Conservation (phyloP, 2,329 filamentous ascomycete species). For the Septoria petroselini region DNA sequence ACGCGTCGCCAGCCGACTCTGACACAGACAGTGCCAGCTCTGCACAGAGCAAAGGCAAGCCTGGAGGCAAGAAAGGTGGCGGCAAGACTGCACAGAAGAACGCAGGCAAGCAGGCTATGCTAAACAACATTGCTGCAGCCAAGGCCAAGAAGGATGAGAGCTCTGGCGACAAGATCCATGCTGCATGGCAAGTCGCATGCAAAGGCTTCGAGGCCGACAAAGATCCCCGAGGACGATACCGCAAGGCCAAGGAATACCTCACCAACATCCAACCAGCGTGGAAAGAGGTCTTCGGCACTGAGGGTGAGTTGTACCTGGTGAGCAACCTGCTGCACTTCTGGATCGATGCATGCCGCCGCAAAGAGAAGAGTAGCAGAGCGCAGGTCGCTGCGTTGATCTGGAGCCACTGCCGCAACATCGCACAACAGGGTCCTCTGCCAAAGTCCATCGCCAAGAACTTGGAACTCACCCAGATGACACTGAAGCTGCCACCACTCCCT, state of each 20-base stretch:
- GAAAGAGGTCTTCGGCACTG: slow-evolving; percentile 43
- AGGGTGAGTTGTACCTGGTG: slow-evolving; percentile 51
- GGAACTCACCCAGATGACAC: slow-evolving; percentile 39
- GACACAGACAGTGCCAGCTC: slow-evolving; percentile 33
- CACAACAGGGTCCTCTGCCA: slow-evolving; percentile 41
- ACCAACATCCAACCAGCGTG: slow-evolving; percentile 42
- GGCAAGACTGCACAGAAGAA: slow-evolving; percentile 38
- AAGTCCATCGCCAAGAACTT: slow-evolving; percentile 42
- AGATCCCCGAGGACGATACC: slow-evolving; percentile 47
- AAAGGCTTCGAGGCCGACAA: slow-evolving; percentile 49
- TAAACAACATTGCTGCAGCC: slow-evolving; percentile 43
- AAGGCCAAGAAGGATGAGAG: slow-evolving; percentile 45
- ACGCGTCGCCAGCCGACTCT: slow-evolving; percentile 32
- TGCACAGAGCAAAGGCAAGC: slow-evolving; percentile 30
- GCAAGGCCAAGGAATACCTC: slow-evolving; percentile 51
- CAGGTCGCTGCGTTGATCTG: slow-evolving; percentile 50
- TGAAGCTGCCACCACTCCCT: slow-evolving; percentile 41
- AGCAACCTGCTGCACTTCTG: slow-evolving; percentile 51
- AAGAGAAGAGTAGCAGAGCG: slow-evolving; percentile 36
- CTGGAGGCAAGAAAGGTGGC: slow-evolving; percentile 30
- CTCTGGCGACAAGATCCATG: slow-evolving; percentile 40
- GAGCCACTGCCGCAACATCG: slow-evolving; percentile 43
- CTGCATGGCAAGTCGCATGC: slow-evolving; percentile 48
- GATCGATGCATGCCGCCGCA: slow-evolving; percentile 42
- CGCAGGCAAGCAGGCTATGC: slow-evolving; percentile 45